Evolutionary conservation across 257 asterid genomes (phyloP), one percentile per base, ranked within the genome.

Genomic region (Scutellaria barbata): DNA sequence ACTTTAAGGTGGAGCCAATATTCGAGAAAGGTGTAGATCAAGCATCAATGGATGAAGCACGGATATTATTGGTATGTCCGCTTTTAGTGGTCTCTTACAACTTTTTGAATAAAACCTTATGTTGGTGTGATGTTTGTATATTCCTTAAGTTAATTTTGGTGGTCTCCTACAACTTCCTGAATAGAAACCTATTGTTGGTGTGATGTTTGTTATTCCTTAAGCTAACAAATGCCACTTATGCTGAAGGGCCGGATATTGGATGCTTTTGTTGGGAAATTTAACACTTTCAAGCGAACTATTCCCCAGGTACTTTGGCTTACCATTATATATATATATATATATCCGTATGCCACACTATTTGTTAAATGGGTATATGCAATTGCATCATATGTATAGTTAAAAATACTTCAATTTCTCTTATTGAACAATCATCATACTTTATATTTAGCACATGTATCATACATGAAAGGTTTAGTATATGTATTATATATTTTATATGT

Each of bases 191-290:
- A 39, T n/a, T 45, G 30, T 54, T 33, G 63, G 12, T 39, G 45
- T 62, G 57, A 63, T n/a, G 22, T 61, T 51, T 64, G 46, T 39
- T 17, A 40, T 42, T 54, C 25, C 72, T 58, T 59, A 42, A 45
- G 62, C 69, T 68, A 42, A 73, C 60, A 64, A 66, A 40, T 75
- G 56, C 50, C 33, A 58, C 58, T 43, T 66, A 55, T 59, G 66
- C 82, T 62, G 20, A 81, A 95, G 99, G 99, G 98, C 71, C 95
- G 99, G 59, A 95, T 95, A 79, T 79, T 95, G 89, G 99, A 95
- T 77, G 99, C 99, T 79, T 95, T 95, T 83, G 98, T 95, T 51
- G 98, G 99, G 56, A 95, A 95, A 80, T 95, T 95, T 80, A 95
- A 88, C 84, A 95, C 96, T 73, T 95, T 92, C 78, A 95, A 91